Evolutionary conservation across 129 eudicot genomes (phyloP), one percentile per base, ranked within the genome.

Genomic region (Oenanthe sinensis): DNA sequence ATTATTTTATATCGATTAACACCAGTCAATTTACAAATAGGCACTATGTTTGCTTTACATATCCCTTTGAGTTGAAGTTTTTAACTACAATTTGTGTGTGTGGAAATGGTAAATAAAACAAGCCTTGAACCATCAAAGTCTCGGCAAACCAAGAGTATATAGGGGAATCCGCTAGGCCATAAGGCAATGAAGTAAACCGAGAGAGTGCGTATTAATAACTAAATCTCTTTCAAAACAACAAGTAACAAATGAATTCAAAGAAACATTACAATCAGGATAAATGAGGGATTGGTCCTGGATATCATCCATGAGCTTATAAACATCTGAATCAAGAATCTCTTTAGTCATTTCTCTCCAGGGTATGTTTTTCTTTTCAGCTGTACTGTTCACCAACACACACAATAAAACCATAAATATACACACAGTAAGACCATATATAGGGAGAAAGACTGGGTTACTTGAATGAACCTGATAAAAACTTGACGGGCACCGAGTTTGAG

Each of bases 301-400:
- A 76, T 76, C 82, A 77, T 85, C 96, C 89, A 90, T 74, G 81
- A 90, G 92, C 76, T 90, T 86, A 74, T 91, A 95, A 30, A 92
- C 99, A 87, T 90, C 94, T 1, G 99, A 95, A 44, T 95, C 99
- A 86, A 95, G 65, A 65, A 95, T 87, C 85, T 90, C 91, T 71
- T 77, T 95, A 0, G 97, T 87, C 97, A 95, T 95, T n/a, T 87
- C 84, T 80, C 96, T 80, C 99, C 99, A 95, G 5, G 97, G 99
- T 77, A 95, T 91, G 82, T 90, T 90, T 3, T 83, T 87, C 80
- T 92, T 96, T 90, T 96, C 99, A 70, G 99, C 99, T 78, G 99
- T 96, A 86, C 99, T 96, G 96, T 77, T 76, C 79, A 50, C 30
- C 37, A 75, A 46, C 46, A 44, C 74, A 67, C 10, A 75, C 62